These are phyloP conservation scores for Pelargonium australe DNA, from an alignment of 441 rosid genomes.

Conservation along the genomic window DNA sequence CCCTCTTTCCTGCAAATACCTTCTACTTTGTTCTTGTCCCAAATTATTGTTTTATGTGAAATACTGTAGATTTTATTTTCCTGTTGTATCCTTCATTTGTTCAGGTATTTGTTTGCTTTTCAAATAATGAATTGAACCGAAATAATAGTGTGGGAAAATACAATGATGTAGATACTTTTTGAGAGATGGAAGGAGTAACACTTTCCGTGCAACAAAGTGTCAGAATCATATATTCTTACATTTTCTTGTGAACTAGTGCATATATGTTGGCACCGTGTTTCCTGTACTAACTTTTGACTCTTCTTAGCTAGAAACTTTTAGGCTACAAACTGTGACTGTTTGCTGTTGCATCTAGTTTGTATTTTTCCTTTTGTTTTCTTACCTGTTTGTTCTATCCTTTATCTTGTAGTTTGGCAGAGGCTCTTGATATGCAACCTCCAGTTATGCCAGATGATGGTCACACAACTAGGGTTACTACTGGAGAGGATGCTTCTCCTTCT, in stretches of 20 bases:
- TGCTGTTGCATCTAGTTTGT: background rate
- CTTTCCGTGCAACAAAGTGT: background rate
- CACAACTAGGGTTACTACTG: constrained; percentile 84
- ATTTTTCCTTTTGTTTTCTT: background rate
- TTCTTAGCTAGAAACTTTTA: background rate
- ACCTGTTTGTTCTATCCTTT: background rate
- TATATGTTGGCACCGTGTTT: background rate
- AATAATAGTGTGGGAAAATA: background rate
- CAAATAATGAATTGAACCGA: background rate
- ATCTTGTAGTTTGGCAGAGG: constrained; percentile 75
- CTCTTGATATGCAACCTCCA: constrained; percentile 98
- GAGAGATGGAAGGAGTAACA: background rate
- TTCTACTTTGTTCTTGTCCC: background rate
- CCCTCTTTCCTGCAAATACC: background rate
- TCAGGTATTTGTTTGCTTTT: background rate
- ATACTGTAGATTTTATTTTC: background rate
- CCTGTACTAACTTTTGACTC: background rate
- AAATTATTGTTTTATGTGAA: background rate
- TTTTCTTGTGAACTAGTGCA: constrained; percentile 3
- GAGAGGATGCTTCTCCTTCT: constrained; percentile 72
- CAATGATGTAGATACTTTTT: background rate
- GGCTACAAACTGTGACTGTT: constrained; percentile 1
- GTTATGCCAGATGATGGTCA: constrained; percentile 97
- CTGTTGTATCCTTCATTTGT: background rate
- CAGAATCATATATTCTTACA: background rate